phyloP scores from a whole-genome alignment of 352 stramenopile genomes.

The Globisporangium carolinianum region DNA sequence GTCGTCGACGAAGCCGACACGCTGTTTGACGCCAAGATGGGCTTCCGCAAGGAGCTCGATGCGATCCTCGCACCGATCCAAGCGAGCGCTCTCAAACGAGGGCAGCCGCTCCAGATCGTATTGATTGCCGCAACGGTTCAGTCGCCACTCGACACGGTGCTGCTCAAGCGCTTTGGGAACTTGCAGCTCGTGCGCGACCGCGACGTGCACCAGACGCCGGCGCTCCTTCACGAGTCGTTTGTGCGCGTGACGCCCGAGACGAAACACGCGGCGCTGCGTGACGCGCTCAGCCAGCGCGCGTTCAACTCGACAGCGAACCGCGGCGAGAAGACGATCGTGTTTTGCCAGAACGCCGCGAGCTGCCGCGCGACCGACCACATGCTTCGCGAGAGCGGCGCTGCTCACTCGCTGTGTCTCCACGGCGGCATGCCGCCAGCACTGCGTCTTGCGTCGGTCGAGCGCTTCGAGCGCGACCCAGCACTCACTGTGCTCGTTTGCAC shows the following conservation, averaged over 20 bases:
- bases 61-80: constrained; percentile 58
- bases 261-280: constrained; percentile 66
- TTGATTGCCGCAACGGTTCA: constrained; percentile 69
- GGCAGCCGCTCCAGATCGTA: constrained; percentile 51
- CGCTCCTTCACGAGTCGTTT: constrained; percentile 56
- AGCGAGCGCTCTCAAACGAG: constrained; percentile 52
- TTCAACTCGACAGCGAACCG: constrained; percentile 9
- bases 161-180: constrained; percentile 62
- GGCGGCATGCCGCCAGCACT: constrained; percentile 58
- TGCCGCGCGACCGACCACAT: constrained; percentile 79
- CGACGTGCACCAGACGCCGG: constrained; percentile 64
- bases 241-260: constrained; percentile 48
- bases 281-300: constrained; percentile 37
- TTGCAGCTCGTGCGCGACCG: constrained; percentile 56
- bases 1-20: constrained; percentile 80
- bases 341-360: constrained; percentile 67
- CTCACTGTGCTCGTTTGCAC: constrained; percentile 89
- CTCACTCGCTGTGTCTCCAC: constrained; percentile 59
- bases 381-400: constrained; percentile 72
- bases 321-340: constrained; percentile 59
- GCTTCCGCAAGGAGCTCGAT: constrained; percentile 70
- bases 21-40: constrained; percentile 78
- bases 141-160: constrained; percentile 58
- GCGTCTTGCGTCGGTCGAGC: constrained; percentile 50
- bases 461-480: constrained; percentile 33